These are phyloP conservation scores for Suillus subaureus DNA, from an alignment of 768 basidiomycete species.

Conservation along the genomic window DNA sequence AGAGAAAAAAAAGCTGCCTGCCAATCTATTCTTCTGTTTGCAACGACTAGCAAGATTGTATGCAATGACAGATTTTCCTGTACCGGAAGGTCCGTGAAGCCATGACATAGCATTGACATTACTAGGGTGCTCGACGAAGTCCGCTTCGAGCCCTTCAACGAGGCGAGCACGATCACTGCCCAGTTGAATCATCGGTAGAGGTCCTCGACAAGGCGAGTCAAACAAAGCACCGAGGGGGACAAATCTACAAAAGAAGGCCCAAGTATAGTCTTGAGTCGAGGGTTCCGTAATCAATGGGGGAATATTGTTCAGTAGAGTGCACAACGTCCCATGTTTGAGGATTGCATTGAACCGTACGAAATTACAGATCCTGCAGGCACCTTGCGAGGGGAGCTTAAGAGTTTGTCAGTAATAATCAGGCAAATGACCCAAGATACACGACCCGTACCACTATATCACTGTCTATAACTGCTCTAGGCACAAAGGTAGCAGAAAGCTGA, in stretches of 20 bases:
- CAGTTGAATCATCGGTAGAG: background rate
- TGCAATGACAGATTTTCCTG: constrained; percentile 3
- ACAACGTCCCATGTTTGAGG: background rate
- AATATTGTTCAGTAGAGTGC: background rate
- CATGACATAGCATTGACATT: background rate
- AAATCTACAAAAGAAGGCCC: constrained; percentile 2
- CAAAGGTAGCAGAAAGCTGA: background rate
- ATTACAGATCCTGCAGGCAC: background rate
- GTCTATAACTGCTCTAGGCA: too few relatives aligned
- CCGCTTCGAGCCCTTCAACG: background rate
- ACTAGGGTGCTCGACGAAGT: background rate
- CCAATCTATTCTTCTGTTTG: background rate
- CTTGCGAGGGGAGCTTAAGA: background rate
- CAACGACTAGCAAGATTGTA: background rate
- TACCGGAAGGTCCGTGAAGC: background rate
- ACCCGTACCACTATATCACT: background rate
- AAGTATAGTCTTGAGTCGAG: background rate
- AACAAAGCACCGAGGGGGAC: background rate
- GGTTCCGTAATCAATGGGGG: background rate
- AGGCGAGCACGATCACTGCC: background rate
- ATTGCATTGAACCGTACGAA: too few relatives aligned
- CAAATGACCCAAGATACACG: background rate
- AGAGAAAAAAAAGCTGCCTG: constrained; percentile 2
- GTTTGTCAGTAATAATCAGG: background rate
- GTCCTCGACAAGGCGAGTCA: background rate